These are phyloP conservation scores for Millerago galiae DNA, from an alignment of 805 yeast species.

Conservation along the genomic window DNA sequence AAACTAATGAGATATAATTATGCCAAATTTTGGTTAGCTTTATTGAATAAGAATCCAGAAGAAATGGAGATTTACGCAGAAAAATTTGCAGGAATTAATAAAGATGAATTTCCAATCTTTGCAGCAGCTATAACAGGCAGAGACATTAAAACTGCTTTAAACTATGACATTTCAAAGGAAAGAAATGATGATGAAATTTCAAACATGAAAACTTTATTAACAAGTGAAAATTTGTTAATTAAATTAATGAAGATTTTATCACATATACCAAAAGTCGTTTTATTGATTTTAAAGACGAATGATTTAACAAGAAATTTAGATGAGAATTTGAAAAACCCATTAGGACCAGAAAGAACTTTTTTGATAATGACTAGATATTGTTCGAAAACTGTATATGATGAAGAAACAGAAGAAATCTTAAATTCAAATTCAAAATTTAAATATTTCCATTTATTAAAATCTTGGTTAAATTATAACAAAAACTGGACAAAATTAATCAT, in stretches of 20 bases:
- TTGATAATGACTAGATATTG: conserved; percentile 87
- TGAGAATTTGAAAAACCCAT: conserved; percentile 71
- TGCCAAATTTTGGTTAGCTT: conserved; percentile 88
- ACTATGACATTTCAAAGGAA: conserved; percentile 48
- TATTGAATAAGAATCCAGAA: conserved; percentile 62
- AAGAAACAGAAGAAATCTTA: conserved; percentile 37
- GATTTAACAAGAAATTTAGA: conserved; percentile 88
- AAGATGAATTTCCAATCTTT: conserved; percentile 74
- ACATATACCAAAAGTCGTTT: conserved; percentile 75
- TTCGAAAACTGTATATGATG: conserved; percentile 71
- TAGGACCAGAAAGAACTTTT: conserved; percentile 85
- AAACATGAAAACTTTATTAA: conserved; percentile 57
- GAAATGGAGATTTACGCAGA: conserved; percentile 70
- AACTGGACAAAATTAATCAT: conserved; percentile 12
- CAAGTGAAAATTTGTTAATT: conserved; percentile 57
- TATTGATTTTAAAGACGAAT: conserved; percentile 85
- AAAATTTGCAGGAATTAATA: conserved; percentile 70
- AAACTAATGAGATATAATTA: conserved; percentile 71
- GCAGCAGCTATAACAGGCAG: conserved; percentile 95
- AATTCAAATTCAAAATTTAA: neutral
- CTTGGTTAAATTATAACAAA: conserved; percentile 15
- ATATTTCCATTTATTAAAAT: conserved; percentile 23
- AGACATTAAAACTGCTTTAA: conserved; percentile 69
- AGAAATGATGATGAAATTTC: conserved; percentile 59
- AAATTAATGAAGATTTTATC: conserved; percentile 76